Conservation (phyloP, 1,284 basidiomycete genomes). For the Pterula multifida region DNA sequence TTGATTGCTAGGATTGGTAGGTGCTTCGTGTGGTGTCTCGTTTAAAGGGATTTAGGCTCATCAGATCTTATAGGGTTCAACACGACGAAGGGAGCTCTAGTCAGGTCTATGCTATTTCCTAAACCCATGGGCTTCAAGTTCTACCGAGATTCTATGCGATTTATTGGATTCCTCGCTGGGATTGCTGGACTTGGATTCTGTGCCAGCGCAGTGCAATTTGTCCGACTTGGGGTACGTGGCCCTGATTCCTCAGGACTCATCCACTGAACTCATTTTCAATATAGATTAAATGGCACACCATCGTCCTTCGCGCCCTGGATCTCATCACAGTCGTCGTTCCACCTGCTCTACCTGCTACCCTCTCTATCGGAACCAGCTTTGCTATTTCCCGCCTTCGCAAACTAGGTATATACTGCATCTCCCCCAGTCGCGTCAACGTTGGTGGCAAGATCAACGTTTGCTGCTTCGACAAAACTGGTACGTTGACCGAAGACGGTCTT, state of each 20-base stretch:
- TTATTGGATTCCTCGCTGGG: slow-evolving; percentile 85
- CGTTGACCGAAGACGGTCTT: slow-evolving; percentile 94
- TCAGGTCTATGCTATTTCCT: slow-evolving; percentile 97
- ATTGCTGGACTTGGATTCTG: slow-evolving; percentile 86
- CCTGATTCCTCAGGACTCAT: slow-evolving; percentile 3
- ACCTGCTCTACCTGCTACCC: slow-evolving; percentile 91
- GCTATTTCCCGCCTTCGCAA: slow-evolving; percentile 86
- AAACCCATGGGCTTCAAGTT: slow-evolving; percentile 98
- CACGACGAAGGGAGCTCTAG: slow-evolving; percentile 94
- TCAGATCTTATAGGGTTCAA: slow-evolving; percentile 71
- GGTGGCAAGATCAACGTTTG: slow-evolving; percentile 96
- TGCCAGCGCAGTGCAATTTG: slow-evolving; percentile 83
- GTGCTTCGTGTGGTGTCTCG: slow-evolving; percentile 9
- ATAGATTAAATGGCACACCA: slow-evolving; percentile 66
- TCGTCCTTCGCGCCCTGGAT: slow-evolving; percentile 86
- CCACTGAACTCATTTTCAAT: slow-evolving; percentile 1
- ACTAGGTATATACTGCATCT: slow-evolving; percentile 91
- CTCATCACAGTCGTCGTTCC: slow-evolving; percentile 98
- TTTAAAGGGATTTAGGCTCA: slow-evolving; percentile 6
- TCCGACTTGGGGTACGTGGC: slow-evolving; percentile 79
- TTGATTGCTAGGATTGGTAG: slow-evolving; percentile 85
- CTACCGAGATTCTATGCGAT: slow-evolving; percentile 94
- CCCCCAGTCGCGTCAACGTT: slow-evolving; percentile 92
- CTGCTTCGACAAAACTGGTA: slow-evolving; percentile 99
- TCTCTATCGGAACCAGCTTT: slow-evolving; percentile 97